These are phyloP conservation scores for Bjerkandera adusta DNA, from an alignment of 1,284 basidiomycete species.

Conservation along the genomic window DNA sequence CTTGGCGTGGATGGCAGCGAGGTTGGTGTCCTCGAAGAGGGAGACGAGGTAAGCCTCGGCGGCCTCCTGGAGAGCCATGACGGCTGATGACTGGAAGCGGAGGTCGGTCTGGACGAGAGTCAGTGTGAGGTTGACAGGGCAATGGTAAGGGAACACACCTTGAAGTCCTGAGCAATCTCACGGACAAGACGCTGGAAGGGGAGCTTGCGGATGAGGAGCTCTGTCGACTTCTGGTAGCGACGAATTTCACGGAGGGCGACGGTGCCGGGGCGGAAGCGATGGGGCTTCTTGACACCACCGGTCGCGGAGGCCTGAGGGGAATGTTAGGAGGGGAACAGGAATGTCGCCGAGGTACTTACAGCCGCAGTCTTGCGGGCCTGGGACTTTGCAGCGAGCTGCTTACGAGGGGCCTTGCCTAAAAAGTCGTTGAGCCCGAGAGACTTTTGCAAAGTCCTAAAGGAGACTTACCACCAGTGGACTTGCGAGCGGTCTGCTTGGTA, in stretches of 20 bases:
- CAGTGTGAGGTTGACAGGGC: neutral
- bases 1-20: constrained; percentile 86
- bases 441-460: constrained; percentile 14
- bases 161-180: constrained; percentile 93
- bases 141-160: constrained; percentile 58
- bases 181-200: constrained; percentile 93
- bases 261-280: constrained; percentile 96
- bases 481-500: constrained; percentile 82
- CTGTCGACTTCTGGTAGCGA: constrained; percentile 96
- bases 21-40: constrained; percentile 82
- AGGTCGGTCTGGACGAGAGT: constrained; percentile 63
- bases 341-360: constrained; percentile 15
- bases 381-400: constrained; percentile 82
- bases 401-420: constrained; percentile 81
- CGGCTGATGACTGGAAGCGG: constrained; percentile 92
- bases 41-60: constrained; percentile 93
- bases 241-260: constrained; percentile 98
- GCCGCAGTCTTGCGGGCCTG: constrained; percentile 45
- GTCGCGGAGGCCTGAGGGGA: constrained; percentile 44
- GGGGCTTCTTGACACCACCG: constrained; percentile 97
- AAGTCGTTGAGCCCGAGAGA: constrained; percentile 5
- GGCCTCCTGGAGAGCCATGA: constrained; percentile 90
- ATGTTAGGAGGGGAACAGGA: neutral
- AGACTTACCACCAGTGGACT: constrained; percentile 76
- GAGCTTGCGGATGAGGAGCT: constrained; percentile 90